Percentiles rank a stretch among this genome's conserved stretches.
phyloP scores from a whole-genome alignment of 768 basidiomycete genomes.

The Macrolepiota fuliginosa region DNA sequence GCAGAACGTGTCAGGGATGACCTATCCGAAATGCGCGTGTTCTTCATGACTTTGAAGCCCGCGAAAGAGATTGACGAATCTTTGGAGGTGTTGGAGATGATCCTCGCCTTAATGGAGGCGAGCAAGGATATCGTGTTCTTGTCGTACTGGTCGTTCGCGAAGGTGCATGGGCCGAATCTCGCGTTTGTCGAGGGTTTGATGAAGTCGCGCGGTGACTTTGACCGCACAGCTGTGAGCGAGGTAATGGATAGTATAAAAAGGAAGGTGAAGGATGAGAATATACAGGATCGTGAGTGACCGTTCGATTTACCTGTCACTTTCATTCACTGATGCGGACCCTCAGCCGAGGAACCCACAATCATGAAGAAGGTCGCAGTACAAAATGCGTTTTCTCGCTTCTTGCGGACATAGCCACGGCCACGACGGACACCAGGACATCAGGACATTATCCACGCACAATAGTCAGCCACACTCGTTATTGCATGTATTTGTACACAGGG shows the following conservation, averaged over 20 bases:
- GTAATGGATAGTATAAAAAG: conserved; percentile 93
- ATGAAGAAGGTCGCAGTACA: conserved; percentile 89
- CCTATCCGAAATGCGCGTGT: conserved; percentile 69
- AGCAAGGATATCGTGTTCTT: conserved; percentile 88
- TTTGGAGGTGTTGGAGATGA: conserved; percentile 86
- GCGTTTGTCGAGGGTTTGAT: conserved; percentile 89
- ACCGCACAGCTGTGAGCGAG: conserved; percentile 82
- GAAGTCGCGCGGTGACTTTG: conserved; percentile 86
- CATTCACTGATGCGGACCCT: conserved; percentile 9
- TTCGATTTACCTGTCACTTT: background rate
- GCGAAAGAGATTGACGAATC: conserved; percentile 76
- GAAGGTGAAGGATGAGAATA: conserved; percentile 86
- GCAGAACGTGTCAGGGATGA: conserved; percentile 84
- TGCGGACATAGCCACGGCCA: conserved; percentile 41
- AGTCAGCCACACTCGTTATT: conserved; percentile 3
- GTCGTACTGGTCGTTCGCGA: conserved; percentile 92
- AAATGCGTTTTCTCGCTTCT: conserved; percentile 71
- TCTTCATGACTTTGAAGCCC: conserved; percentile 79
- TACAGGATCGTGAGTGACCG: conserved; percentile 70
- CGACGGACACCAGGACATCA: background rate
- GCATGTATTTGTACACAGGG: conserved; percentile 12
- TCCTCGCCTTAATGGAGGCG: conserved; percentile 78
- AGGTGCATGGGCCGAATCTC: conserved; percentile 89
- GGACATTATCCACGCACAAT: background rate
- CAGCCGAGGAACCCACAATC: conserved; percentile 81